phyloP scores from a whole-genome alignment of 148 eudicot species.

The Fagopyrum esculentum region DNA sequence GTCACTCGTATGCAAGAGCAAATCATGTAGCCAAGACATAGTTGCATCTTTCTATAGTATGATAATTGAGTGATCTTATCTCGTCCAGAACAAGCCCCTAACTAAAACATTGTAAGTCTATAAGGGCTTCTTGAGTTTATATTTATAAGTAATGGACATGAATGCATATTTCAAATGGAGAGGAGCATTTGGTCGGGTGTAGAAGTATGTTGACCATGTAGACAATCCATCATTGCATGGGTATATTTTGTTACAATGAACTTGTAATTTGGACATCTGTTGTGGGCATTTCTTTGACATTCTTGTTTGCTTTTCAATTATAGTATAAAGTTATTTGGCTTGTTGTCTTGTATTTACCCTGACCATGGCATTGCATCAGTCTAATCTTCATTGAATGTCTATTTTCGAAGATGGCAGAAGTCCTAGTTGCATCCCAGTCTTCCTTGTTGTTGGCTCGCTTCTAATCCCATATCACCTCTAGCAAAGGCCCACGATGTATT shows the following conservation, averaged over 20 bases:
- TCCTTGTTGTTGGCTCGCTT: conserved; percentile 30
- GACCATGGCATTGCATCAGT: not conserved
- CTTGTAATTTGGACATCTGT: too few species aligned
- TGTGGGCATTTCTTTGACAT: not conserved
- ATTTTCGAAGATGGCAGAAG: conserved; percentile 32
- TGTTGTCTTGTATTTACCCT: not conserved
- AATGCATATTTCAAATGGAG: not conserved
- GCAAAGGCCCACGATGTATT: conserved; percentile 6
- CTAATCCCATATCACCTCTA: conserved; percentile 21
- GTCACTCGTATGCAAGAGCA: not conserved
- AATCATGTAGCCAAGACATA: not conserved
- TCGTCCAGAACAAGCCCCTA: not conserved
- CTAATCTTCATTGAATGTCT: not conserved
- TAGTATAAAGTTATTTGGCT: not conserved
- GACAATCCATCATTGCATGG: not conserved
- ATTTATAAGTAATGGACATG: not conserved
- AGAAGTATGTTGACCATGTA: not conserved
- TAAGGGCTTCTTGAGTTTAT: not conserved
- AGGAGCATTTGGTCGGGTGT: not conserved
- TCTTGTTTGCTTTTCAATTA: not conserved
- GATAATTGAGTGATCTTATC: not conserved
- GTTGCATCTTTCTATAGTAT: not conserved
- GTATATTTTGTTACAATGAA: not conserved
- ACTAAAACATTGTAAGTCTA: too few species aligned
- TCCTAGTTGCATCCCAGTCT: conserved; percentile 25